These are phyloP conservation scores for Aurifilum marmelostoma DNA, from an alignment of 2,329 filamentous ascomycete species.

Conservation along the genomic window DNA sequence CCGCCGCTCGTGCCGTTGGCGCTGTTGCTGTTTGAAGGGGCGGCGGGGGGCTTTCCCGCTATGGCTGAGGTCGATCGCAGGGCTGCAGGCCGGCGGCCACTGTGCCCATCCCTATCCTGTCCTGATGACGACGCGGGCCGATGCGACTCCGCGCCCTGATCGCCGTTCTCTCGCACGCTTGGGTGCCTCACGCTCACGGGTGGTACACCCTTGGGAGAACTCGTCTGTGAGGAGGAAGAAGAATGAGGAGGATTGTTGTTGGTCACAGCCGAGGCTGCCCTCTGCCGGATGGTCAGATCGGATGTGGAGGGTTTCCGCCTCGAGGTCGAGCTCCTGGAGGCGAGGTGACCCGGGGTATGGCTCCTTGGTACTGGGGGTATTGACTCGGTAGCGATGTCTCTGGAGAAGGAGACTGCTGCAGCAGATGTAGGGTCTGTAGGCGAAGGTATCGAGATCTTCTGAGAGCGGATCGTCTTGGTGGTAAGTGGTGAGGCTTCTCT, in stretches of 20 bases:
- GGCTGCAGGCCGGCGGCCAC: conserved; percentile 46
- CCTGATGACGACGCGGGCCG: conserved; percentile 35
- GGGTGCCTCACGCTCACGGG: conserved; percentile 24
- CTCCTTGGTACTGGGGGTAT: conserved; percentile 51
- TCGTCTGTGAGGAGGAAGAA: conserved; percentile 33
- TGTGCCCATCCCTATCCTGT: conserved; percentile 34
- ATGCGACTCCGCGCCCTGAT: conserved; percentile 33
- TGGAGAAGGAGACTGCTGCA: conserved; percentile 32
- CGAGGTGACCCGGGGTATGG: conserved; percentile 65
- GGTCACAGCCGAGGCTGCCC: conserved; percentile 52
- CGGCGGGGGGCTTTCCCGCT: conserved; percentile 39
- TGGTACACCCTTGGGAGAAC: conserved; percentile 30
- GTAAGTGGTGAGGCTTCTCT: conserved; percentile 43
- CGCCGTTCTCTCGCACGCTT: conserved; percentile 30
- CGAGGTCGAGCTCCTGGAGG: conserved; percentile 59
- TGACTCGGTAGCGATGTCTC: conserved; percentile 36
- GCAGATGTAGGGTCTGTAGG: conserved; percentile 36
- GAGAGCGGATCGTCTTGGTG: conserved; percentile 54
- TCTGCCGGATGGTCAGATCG: conserved; percentile 57
- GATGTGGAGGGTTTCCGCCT: conserved; percentile 50
- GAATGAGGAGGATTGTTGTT: conserved; percentile 26
- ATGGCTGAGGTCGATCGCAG: conserved; percentile 60
- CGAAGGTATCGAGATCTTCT: conserved; percentile 51
- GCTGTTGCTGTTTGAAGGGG: conserved; percentile 20
- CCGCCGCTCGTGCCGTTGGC: conserved; percentile 51